phyloP scores from a whole-genome alignment of 148 eudicot genomes.

The Polygonum maritimum region DNA sequence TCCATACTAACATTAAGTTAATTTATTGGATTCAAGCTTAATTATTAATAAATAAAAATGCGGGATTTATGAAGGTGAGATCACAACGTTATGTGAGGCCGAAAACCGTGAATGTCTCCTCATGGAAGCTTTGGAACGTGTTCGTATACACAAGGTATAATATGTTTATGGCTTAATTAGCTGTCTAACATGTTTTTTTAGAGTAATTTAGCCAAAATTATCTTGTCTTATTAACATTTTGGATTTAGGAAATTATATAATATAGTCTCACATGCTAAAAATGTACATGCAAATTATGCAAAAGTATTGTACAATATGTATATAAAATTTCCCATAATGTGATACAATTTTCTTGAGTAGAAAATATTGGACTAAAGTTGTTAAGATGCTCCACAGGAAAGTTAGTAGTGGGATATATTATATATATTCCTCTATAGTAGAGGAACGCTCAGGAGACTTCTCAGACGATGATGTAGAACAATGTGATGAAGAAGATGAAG shows the following conservation, averaged over 20 bases:
- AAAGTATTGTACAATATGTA: neutral
- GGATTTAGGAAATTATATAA: too few relatives aligned
- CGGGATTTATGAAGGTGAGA: slow-evolving; percentile 48
- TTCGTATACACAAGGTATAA: slow-evolving; percentile 28
- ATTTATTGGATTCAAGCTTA: neutral
- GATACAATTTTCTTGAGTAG: neutral
- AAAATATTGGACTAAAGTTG: slow-evolving; percentile 6
- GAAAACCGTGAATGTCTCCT: slow-evolving; percentile 37
- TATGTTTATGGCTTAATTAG: neutral
- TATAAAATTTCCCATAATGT: neutral
- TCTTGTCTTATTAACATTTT: too few relatives aligned
- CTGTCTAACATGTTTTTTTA: neutral
- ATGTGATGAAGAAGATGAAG: too few relatives aligned
- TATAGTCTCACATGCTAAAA: neutral
- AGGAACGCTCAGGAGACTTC: too few relatives aligned
- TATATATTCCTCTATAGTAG: too few relatives aligned
- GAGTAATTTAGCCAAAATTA: neutral
- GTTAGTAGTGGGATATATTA: neutral
- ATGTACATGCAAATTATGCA: neutral
- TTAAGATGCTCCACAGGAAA: neutral
- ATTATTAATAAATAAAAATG: too few relatives aligned
- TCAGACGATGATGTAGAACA: too few relatives aligned
- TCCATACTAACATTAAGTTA: neutral
- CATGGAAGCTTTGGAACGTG: slow-evolving; percentile 33
- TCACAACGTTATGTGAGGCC: slow-evolving; percentile 37